Percentiles rank a stretch among this genome's conserved stretches.
These are phyloP conservation scores for Paramecium octaurelia DNA, from an alignment of 73 alveolate species.

Conservation along the genomic window DNA sequence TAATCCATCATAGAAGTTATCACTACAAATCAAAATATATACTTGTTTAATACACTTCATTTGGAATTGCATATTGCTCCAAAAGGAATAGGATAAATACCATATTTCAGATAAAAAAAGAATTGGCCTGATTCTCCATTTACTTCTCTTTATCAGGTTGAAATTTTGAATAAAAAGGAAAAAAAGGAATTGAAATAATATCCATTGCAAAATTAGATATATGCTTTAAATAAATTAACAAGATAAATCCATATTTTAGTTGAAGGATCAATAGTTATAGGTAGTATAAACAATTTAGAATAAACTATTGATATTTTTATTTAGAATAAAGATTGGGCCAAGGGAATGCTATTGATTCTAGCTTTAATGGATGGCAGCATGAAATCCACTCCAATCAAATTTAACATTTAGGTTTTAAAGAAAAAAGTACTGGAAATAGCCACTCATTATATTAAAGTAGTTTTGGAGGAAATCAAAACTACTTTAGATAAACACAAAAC, in stretches of 20 bases:
- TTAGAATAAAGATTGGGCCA: constrained; percentile 37
- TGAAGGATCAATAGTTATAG: not conserved
- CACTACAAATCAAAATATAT: not conserved
- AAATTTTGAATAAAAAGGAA: not conserved
- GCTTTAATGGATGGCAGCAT: not conserved
- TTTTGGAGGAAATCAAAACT: not conserved
- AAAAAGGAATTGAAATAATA: not conserved
- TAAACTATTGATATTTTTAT: constrained; percentile 4
- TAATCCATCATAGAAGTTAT: not conserved
- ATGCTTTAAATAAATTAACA: not conserved
- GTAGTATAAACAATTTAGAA: not conserved
- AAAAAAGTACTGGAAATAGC: constrained; percentile 4
- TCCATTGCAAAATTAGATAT: not conserved
- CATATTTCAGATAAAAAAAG: constrained; percentile 5
- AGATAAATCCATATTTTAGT: not conserved
- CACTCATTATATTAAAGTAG: constrained; percentile 19
- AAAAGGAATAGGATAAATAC: not conserved
- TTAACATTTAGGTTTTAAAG: not conserved
- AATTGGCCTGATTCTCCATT: not conserved
- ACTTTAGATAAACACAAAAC: not conserved
- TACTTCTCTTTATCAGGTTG: not conserved
- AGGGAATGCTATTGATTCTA: not conserved
- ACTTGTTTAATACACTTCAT: not conserved
- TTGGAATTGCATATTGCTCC: not conserved
- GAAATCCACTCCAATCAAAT: constrained; percentile 25